Evolutionary conservation across 495 filamentous ascomycete species (phyloP).

Genomic region (Penicillium longicatenatum): DNA sequence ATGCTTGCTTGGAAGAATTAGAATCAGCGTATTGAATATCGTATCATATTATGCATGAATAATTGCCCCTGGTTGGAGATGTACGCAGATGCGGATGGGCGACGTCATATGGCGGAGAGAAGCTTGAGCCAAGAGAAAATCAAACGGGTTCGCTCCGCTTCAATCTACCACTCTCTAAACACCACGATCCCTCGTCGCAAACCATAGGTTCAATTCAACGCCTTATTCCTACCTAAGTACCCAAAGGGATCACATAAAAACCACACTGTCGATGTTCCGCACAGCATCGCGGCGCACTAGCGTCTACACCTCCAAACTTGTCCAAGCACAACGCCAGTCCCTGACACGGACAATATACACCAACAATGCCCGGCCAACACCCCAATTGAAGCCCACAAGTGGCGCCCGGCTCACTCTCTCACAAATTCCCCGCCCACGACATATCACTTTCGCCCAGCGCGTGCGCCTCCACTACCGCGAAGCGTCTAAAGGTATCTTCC

Average conservation of each 20-base stretch:
- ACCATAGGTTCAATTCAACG: background rate
- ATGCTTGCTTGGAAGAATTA: conserved; percentile 44
- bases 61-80: background rate
- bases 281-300: conserved; percentile 37
- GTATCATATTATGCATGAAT: background rate
- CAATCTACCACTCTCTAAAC: background rate
- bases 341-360: conserved; percentile 29
- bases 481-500: conserved; percentile 48
- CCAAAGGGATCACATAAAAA: background rate
- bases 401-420: conserved; percentile 8
- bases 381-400: conserved; percentile 15
- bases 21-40: background rate
- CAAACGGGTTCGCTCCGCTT: conserved; percentile 14
- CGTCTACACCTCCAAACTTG: conserved; percentile 21
- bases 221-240: background rate
- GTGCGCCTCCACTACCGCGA: conserved; percentile 37
- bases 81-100: conserved; percentile 3
- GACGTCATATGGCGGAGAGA: conserved; percentile 37
- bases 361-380: conserved; percentile 21
- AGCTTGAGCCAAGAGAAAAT: conserved; percentile 32
- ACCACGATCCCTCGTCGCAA: background rate
- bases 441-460: conserved; percentile 29
- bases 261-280: conserved; percentile 35
- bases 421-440: conserved; percentile 19
- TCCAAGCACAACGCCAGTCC: conserved; percentile 23